Evolutionary conservation across 345 rosid genomes (phyloP).

Genomic region (Pseudoturritis turrita): DNA sequence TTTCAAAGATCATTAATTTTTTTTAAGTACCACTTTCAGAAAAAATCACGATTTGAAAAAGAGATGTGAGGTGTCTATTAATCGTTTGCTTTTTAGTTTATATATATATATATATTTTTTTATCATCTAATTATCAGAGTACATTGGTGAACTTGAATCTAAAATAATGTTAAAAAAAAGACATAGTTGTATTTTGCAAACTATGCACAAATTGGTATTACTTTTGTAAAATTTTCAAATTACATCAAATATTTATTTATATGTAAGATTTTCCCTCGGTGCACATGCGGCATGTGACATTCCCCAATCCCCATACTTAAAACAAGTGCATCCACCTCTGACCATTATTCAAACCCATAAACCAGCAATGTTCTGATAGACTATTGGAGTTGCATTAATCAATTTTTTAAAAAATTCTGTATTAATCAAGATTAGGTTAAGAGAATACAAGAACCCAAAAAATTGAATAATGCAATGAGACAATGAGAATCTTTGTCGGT

Average conservation of each 20-base stretch:
- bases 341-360: neutral
- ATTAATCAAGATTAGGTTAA: neutral
- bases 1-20: no score
- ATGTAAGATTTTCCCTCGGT: neutral
- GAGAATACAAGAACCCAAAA: neutral
- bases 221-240: no score
- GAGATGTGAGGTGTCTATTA: neutral
- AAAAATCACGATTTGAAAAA: neutral
- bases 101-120: no score
- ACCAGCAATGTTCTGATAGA: neutral
- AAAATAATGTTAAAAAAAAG: no score
- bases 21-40: no score
- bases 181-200: no score
- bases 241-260: neutral
- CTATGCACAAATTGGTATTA: no score
- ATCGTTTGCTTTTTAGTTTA: neutral
- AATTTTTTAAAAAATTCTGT: neutral
- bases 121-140: no score
- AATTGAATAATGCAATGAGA: neutral
- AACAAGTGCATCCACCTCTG: neutral
- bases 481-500: constrained; percentile 24
- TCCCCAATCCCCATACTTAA: neutral
- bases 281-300: constrained; percentile 2
- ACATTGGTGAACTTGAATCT: no score
- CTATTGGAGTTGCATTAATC: neutral